Conservation (phyloP, 1,139 yeast genomes). For the Suzukiozyma palmioleophila region DNA sequence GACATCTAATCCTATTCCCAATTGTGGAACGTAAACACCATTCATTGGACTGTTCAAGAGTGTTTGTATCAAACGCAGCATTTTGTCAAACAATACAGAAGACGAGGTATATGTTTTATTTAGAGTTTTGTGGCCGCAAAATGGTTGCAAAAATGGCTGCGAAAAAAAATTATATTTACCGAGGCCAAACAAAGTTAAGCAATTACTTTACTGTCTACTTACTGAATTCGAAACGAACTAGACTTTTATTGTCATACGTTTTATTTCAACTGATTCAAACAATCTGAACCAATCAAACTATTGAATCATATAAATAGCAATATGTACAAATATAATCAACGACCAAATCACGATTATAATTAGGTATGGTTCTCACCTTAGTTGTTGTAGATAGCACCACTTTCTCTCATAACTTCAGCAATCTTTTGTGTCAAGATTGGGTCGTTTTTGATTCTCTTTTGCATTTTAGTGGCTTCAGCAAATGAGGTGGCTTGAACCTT, state of each 20-base stretch:
- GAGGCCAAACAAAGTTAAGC: not conserved
- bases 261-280: not conserved
- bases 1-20: slow-evolving; percentile 46
- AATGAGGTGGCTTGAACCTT: slow-evolving; percentile 88
- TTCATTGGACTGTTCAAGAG: slow-evolving; percentile 26
- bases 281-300: not conserved
- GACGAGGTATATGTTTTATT: not conserved
- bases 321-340: slow-evolving; percentile 3
- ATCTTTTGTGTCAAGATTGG: slow-evolving; percentile 50
- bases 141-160: slow-evolving; percentile 5
- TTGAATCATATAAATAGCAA: slow-evolving; percentile 3
- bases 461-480: slow-evolving; percentile 88
- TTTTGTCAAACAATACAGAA: slow-evolving; percentile 4
- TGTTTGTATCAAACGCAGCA: slow-evolving; percentile 15
- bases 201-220: not conserved
- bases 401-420: slow-evolving; percentile 40
- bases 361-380: slow-evolving; percentile 6
- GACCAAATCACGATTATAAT: slow-evolving; percentile 6
- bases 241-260: not conserved
- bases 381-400: slow-evolving; percentile 11
- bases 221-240: too few species aligned
- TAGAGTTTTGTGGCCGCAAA: not conserved
- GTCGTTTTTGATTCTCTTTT: slow-evolving; percentile 65
- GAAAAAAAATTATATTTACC: not conserved
- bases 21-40: slow-evolving; percentile 13